Conservation (phyloP, 495 filamentous ascomycete species). For the Staphylotrichum tortipilum region DNA sequence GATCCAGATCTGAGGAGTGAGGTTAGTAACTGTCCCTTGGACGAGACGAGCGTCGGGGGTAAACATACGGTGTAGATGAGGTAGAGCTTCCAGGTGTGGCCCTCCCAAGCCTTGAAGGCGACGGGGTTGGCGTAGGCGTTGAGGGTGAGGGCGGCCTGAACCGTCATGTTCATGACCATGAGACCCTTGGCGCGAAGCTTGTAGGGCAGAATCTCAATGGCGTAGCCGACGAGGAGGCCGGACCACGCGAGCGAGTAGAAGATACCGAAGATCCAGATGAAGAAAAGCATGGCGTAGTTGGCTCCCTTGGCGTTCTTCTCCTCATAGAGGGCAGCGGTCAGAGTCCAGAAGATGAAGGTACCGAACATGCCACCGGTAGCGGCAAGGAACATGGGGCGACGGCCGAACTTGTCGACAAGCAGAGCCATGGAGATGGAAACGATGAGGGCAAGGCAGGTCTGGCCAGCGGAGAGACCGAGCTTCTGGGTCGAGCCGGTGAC, state of each 20-base stretch:
- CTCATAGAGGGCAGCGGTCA: constrained; percentile 33
- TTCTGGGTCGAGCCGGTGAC: constrained; percentile 42
- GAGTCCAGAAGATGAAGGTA: constrained; percentile 51
- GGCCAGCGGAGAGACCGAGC: constrained; percentile 44
- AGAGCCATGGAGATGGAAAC: constrained; percentile 47
- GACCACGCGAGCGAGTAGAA: constrained; percentile 55
- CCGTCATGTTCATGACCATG: constrained; percentile 44
- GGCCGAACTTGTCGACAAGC: constrained; percentile 53
- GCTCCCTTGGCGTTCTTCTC: constrained; percentile 30
- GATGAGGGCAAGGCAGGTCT: constrained; percentile 44
- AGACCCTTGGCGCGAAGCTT: constrained; percentile 55
- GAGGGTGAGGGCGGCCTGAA: constrained; percentile 44
- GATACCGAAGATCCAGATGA: constrained; percentile 47
- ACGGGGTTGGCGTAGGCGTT: constrained; percentile 55
- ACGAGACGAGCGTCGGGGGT: background rate
- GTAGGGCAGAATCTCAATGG: constrained; percentile 65
- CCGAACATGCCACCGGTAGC: constrained; percentile 52
- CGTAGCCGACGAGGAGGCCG: constrained; percentile 56
- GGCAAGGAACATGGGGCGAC: constrained; percentile 49
- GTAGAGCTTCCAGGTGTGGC: constrained; percentile 50
- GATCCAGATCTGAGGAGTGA: constrained; percentile 50
- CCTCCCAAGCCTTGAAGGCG: constrained; percentile 43
- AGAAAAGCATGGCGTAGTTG: constrained; percentile 45
- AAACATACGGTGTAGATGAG: constrained; percentile 49
- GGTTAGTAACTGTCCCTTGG: background rate